Percentiles rank a stretch among this genome's conserved stretches.
Conservation (phyloP, 2,329 filamentous ascomycete genomes). For the Colletotrichum cereale region DNA sequence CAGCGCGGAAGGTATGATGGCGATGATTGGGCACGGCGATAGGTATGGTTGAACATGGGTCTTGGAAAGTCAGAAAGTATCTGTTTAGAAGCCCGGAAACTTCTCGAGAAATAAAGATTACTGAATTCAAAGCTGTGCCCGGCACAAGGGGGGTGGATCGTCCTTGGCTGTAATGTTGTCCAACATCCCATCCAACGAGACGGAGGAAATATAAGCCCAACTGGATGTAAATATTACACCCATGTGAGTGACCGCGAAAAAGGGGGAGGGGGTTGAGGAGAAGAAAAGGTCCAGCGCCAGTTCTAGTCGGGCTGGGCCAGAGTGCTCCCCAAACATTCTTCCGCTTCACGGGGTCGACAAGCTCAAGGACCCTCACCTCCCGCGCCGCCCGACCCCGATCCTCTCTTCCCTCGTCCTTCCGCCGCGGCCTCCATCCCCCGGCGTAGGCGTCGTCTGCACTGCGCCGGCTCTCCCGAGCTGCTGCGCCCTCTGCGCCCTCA, state of each 20-base stretch:
- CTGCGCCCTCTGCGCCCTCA: slow-evolving; percentile 40
- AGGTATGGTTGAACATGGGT: neutral
- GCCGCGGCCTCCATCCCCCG: slow-evolving; percentile 38
- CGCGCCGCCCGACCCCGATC: slow-evolving; percentile 51
- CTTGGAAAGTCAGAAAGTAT: neutral
- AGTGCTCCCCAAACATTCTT: neutral
- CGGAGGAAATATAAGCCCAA: neutral
- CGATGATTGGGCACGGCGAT: neutral
- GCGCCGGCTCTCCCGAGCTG: slow-evolving; percentile 35
- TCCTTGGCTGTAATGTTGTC: neutral
- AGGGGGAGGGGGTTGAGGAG: too few species aligned
- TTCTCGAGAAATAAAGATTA: neutral
- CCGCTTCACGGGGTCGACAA: neutral
- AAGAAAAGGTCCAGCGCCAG: neutral
- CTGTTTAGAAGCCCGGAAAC: neutral
- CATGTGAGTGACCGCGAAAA: neutral
- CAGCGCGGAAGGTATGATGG: neutral
- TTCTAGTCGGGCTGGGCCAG: neutral
- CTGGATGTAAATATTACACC: neutral
- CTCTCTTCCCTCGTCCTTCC: slow-evolving; percentile 53
- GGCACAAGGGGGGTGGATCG: too few species aligned
- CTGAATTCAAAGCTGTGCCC: neutral
- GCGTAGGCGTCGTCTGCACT: slow-evolving; percentile 46
- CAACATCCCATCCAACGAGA: neutral
- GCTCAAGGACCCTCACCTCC: slow-evolving; percentile 19